phyloP scores from a whole-genome alignment of 306 rosid genomes.

The Hippophae gyantsensis region DNA sequence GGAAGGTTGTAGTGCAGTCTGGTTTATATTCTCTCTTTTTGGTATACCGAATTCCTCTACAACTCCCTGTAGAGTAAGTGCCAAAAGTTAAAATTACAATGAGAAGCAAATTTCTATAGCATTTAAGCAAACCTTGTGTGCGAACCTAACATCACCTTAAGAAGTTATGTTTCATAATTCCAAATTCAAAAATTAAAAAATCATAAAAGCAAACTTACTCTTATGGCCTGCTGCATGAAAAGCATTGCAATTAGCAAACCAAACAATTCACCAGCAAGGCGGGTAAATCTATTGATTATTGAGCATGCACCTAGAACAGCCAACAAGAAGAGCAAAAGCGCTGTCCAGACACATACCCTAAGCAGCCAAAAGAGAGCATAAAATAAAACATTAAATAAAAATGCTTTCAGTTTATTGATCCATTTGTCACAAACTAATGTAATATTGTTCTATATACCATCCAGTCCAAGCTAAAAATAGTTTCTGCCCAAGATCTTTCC shows the following conservation, averaged over 20 bases:
- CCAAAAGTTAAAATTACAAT: constrained; percentile 9
- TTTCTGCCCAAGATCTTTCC: constrained; percentile 78
- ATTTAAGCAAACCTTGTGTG: neutral
- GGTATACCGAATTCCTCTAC: constrained; percentile 83
- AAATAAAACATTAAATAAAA: constrained; percentile 17
- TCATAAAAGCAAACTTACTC: constrained; percentile 38
- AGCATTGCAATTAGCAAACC: constrained; percentile 92
- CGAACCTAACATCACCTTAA: constrained; percentile 6
- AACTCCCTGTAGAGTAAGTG: constrained; percentile 52
- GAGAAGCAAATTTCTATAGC: constrained; percentile 5
- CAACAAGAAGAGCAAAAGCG: constrained; percentile 74
- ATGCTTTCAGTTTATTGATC: constrained; percentile 8
- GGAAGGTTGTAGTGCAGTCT: constrained; percentile 47
- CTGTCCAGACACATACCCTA: constrained; percentile 97
- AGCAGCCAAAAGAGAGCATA: constrained; percentile 9
- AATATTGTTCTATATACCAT: constrained; percentile 51
- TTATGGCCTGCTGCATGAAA: constrained; percentile 95
- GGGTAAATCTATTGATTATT: constrained; percentile 84
- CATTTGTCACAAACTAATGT: constrained; percentile 1
- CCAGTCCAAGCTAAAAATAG: constrained; percentile 89
- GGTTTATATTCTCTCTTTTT: constrained; percentile 39
- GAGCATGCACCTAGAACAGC: constrained; percentile 91
- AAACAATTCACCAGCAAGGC: constrained; percentile 89
- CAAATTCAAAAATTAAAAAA: neutral
- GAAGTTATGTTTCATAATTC: neutral